Conservation (phyloP, 352 stramenopile species). For the Vaucheria bursata region DNA sequence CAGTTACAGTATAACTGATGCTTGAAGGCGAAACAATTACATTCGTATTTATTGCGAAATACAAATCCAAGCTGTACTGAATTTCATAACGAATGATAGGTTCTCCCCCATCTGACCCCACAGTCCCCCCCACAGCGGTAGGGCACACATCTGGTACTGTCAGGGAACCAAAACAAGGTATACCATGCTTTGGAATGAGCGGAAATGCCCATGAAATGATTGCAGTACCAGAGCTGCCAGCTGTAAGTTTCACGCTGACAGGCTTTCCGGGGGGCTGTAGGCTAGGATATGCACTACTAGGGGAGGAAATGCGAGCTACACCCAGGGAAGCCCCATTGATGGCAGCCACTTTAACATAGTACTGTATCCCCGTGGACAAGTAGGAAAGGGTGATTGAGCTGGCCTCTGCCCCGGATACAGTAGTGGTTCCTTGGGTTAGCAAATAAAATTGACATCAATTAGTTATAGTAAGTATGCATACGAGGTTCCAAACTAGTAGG, state of each 20-base stretch:
- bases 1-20: slow-evolving; percentile 45
- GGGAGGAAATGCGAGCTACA: slow-evolving; percentile 20
- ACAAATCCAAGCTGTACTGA: slow-evolving; percentile 46
- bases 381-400: not conserved
- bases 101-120: slow-evolving; percentile 44
- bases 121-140: slow-evolving; percentile 25
- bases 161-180: slow-evolving; percentile 43
- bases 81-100: slow-evolving; percentile 49
- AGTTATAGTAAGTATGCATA: no score
- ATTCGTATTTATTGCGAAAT: not conserved
- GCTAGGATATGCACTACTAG: slow-evolving; percentile 21
- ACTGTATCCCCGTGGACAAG: slow-evolving; percentile 24
- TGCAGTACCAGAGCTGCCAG: slow-evolving; percentile 1
- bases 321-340: slow-evolving; percentile 47
- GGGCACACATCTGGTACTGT: slow-evolving; percentile 40
- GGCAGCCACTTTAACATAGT: slow-evolving; percentile 76
- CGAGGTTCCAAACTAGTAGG: no score
- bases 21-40: slow-evolving; percentile 23
- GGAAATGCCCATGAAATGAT: slow-evolving; percentile 41
- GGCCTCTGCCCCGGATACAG: not conserved
- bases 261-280: slow-evolving; percentile 47
- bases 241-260: slow-evolving; percentile 20
- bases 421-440: not conserved
- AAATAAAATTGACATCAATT: no score
- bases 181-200: slow-evolving; percentile 41